Conservation (phyloP, 768 basidiomycete genomes). For the Tulasnella calospora region DNA sequence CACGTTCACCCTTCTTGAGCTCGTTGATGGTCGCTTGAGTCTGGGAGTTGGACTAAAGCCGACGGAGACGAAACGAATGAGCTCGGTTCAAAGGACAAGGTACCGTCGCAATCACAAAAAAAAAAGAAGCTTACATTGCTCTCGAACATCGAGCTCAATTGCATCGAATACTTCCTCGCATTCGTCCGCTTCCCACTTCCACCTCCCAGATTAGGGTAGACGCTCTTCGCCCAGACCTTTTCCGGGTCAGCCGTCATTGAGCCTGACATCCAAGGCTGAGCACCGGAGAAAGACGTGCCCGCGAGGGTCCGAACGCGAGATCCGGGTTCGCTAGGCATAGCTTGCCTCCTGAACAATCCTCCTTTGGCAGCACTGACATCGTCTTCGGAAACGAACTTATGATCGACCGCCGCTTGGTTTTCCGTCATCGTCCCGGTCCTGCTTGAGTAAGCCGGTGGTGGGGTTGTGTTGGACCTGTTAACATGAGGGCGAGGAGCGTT, state of each 20-base stretch:
- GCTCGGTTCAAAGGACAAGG: no score
- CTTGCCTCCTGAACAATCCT: background rate
- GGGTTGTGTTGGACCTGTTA: background rate
- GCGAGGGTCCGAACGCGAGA: conserved; percentile 30
- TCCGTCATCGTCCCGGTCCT: background rate
- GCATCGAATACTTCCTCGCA: background rate
- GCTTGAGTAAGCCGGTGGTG: background rate
- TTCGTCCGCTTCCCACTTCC: background rate
- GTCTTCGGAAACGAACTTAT: background rate
- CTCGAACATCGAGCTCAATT: background rate
- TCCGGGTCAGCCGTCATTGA: background rate
- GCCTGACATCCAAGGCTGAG: conserved; percentile 34
- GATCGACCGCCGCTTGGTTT: background rate
- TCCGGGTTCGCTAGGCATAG: background rate
- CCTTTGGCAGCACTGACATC: background rate
- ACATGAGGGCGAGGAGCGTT: background rate
- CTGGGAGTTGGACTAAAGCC: background rate
- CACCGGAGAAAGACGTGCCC: conserved; percentile 35
- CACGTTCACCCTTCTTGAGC: conserved; percentile 52
- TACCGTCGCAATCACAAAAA: background rate
- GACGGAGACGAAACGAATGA: no score
- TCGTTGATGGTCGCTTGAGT: conserved; percentile 32
- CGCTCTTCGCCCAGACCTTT: conserved; percentile 5
- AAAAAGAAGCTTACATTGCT: background rate
- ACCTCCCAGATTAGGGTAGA: background rate